Base-by-base conservation (phyloP, 2,329 filamentous ascomycete genomes). In the Exophiala aquamarina region DNA sequence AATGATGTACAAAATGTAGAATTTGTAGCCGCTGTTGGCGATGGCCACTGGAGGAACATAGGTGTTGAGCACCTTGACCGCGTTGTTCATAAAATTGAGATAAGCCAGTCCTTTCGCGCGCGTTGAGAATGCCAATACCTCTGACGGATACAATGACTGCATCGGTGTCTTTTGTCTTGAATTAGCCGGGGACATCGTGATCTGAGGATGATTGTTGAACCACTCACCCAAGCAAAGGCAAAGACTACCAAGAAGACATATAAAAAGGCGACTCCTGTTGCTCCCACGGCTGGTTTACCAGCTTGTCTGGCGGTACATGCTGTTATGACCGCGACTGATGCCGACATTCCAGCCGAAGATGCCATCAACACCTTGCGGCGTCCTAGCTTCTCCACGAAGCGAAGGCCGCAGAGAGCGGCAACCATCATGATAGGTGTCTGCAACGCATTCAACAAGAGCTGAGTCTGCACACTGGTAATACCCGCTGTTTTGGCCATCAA, bases 31-130 rank as follows among this genome's bases (percentile, higher is more conserved):
- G n/a, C 44, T 47, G 11, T 45, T 49, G 32, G 47, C 49, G 14
- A 49, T 51, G 6, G 44, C 48, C 13, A 56, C 44, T 15, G 50
- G 51, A n/a, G 47, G 50, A 23, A 44, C 49, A 44, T 52, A 54
- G 18, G 50, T 47, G 36, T 54, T 53, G 39, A 54, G 44, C 28
- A 75, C 64, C 28, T 65, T 70, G 8, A 69, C 71, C 33, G 68
- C 64, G 49, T 70, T 71, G 56, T 66, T 69, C 55, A 64, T 68
- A 49, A 68, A 62, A 46, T 63, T 72, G 59, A 58, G 71, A 53
- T 77, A 72, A 2, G 73, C 75, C 72, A 78, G 77, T 11, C 76
- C 76, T 64, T 79, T 79, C 38, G 74, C 76, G 41, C 76, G 69
- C 55, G 74, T 75, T 58, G 78, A 73, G 54, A 75, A 78, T 13